phyloP scores from a whole-genome alignment of 768 basidiomycete species.

The Tylopilus sp. region DNA sequence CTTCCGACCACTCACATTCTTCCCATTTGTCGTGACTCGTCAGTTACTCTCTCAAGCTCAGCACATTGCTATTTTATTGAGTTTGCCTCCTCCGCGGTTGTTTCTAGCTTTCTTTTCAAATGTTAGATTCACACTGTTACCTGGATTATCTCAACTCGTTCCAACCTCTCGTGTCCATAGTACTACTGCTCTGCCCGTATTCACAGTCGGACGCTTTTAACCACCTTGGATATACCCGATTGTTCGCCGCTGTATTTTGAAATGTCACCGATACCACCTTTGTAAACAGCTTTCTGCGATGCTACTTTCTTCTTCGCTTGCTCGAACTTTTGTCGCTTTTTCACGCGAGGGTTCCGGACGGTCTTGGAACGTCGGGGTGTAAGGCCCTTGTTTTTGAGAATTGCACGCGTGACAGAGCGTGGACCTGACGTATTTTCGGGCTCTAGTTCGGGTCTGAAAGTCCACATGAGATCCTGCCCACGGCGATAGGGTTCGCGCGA shows the following conservation, averaged over 20 bases:
- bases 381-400: conserved; percentile 91
- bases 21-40: conserved; percentile 2
- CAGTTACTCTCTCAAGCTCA: background rate
- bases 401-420: conserved; percentile 84
- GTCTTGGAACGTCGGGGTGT: conserved; percentile 86
- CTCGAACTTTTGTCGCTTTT: conserved; percentile 91
- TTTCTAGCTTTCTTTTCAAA: conserved; percentile 5
- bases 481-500: conserved; percentile 5
- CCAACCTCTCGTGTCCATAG: conserved; percentile 4
- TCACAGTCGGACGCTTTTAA: conserved; percentile 78
- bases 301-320: conserved; percentile 91
- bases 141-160: conserved; percentile 6
- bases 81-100: background rate
- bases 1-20: conserved; percentile 5
- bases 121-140: conserved; percentile 13
- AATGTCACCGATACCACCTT: conserved; percentile 72
- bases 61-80: conserved; percentile 21
- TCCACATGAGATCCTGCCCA: conserved; percentile 4
- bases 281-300: conserved; percentile 91
- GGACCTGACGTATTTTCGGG: conserved; percentile 61
- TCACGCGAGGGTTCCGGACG: conserved; percentile 95
- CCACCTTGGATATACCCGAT: conserved; percentile 86
- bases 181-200: conserved; percentile 5
- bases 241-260: conserved; percentile 88
- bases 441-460: conserved; percentile 29